Evolutionary conservation across 2,329 filamentous ascomycete genomes (phyloP), one percentile per base, ranked within the genome.

Genomic region (Trichoderma arundinaceum): DNA sequence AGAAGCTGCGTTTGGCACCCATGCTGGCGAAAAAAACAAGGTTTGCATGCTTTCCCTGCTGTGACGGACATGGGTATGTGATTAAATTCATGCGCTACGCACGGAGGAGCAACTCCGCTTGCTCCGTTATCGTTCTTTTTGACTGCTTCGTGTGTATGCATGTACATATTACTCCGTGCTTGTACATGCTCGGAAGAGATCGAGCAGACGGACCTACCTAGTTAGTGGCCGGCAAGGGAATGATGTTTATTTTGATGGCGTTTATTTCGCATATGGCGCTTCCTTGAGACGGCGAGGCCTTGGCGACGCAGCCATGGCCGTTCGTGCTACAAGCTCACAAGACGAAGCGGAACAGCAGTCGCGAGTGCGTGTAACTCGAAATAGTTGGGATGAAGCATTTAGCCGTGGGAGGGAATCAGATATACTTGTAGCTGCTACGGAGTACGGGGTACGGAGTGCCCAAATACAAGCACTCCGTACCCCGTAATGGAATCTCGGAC

Each of bases 71-170:
- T 52, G 58, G 48, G 48, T 53, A 43, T 43, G 12, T 61, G 22
- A 52, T 41, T 52, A 22, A 44, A 51, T 61, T 61, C 35, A 61
- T 61, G 58, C 58, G 44, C 46, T 44, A 43, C 15, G 43, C 33
- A 17, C 46, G 35, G 57, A 51, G 44, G 19, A 35, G 33, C 44
- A 60, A 38, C 38, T 62, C 48, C 58, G 58, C 48, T 13, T n/a
- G n/a, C 28, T 13, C 17, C 22, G 48, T 52, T 22, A 39, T 51
- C 17, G 17, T 22, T 13, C 9, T n/a, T 51, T 32, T 51, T 22
- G 12, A 32, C 46, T 32, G 35, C 35, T 38, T 33, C n/a, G 15
- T 32, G 17, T 15, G 46, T 13, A 3, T 49, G 46, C 12, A 28
- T 13, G 46, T 49, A 28, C 46, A n/a, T 15, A 22, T 32, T 6